phyloP scores from a whole-genome alignment of 768 basidiomycete species.

The Suillus spraguei region DNA sequence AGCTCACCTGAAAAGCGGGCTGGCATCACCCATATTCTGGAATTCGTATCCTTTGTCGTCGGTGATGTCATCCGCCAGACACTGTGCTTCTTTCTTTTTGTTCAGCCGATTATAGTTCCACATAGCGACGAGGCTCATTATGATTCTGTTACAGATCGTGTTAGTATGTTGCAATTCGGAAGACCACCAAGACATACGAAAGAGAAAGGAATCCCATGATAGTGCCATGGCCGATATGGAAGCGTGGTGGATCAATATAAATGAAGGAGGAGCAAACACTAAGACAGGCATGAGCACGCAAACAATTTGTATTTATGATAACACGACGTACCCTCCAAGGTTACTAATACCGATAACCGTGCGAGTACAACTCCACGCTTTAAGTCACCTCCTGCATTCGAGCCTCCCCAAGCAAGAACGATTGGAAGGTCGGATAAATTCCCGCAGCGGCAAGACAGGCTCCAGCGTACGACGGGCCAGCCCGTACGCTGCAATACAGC shows the following conservation, averaged over 20 bases:
- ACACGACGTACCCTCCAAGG: constrained; percentile 47
- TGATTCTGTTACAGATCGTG: constrained; percentile 39
- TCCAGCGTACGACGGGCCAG: constrained; percentile 43
- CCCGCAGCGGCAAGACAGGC: constrained; percentile 54
- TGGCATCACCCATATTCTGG: constrained; percentile 51
- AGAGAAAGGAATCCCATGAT: constrained; percentile 37
- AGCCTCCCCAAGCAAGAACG: constrained; percentile 55
- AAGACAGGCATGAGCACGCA: not conserved
- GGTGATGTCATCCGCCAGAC: constrained; percentile 46
- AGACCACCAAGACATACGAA: constrained; percentile 20
- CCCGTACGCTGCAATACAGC: constrained; percentile 37
- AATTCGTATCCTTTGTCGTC: constrained; percentile 43
- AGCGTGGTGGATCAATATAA: constrained; percentile 41
- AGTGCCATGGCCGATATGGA: constrained; percentile 39
- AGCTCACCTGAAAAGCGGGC: constrained; percentile 53
- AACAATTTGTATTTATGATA: constrained; percentile 31
- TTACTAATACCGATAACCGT: constrained; percentile 57
- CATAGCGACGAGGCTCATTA: constrained; percentile 46
- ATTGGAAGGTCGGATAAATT: constrained; percentile 51
- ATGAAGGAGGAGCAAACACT: constrained; percentile 48
- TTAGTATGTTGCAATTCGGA: constrained; percentile 23
- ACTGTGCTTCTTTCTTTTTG: constrained; percentile 47
- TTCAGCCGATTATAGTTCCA: constrained; percentile 53
- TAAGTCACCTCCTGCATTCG: constrained; percentile 57
- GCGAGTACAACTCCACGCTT: constrained; percentile 54